Base-by-base conservation (phyloP, 495 filamentous ascomycete genomes). In the Penicillium samsonianum region DNA sequence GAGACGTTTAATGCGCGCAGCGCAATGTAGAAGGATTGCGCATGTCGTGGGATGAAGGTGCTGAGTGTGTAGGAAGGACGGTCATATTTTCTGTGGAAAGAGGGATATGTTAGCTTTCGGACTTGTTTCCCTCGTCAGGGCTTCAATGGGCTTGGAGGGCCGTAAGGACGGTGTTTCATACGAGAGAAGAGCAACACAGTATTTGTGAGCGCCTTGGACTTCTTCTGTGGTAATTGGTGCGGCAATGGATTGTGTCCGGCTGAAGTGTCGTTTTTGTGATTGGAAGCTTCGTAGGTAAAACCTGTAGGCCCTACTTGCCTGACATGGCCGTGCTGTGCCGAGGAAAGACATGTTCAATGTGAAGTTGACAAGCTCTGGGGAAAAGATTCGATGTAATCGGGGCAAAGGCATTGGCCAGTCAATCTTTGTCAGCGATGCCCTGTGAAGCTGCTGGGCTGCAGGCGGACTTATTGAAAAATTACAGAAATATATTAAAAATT, bases 1-100 rank as follows among this genome's bases (percentile, higher is more conserved):
- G 96, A 92, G 66, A 96, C 81, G 68, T 98, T 98, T 73, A 98
- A 84, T 33, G 94, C 90, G 40, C 92, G 90, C 35, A 98, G 82
- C 50, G 92, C 91, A 60, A 96, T 84, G 75, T 98, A 96, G 57
- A 90, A 88, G 67, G 93, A 84, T 61, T 82, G 86, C 3, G 85
- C 78, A 10, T 82, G 71, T 1, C 75, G 78, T 17, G 91, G 91
- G 53, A 96, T 81, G 76, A 97, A 95, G 54, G 87, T 84, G 54
- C 87, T 84, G 53, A 96, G 83, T n/a, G 90, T 82, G 70, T 90
- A 90, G 22, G 94, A 92, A 51, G 94, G 87, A 45, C 89, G 84
- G 73, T 98, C 94, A 68, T 88, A 88, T 71, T 86, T 87, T 66
- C 90, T 91, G 64, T 48, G 42, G 1, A 5, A 41, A 28, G 20